Conservation (phyloP, 192 early-diverging fungal species). For the Fimicolochytrium jonesii region DNA sequence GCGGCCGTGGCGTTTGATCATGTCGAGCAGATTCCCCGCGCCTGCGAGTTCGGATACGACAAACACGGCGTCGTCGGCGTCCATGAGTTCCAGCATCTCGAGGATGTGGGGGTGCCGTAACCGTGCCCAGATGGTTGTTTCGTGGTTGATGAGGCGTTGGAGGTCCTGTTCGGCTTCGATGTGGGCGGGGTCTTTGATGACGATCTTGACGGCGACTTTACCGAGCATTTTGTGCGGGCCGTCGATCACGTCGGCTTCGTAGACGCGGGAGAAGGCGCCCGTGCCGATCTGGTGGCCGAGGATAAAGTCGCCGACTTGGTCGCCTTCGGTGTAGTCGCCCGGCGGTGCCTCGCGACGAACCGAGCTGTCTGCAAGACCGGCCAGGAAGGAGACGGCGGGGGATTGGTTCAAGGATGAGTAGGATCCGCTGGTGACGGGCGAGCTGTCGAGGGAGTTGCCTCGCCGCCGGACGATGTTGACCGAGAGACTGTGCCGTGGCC, state of each 20-base stretch:
- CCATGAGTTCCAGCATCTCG: slow-evolving; percentile 59
- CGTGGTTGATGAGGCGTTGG: slow-evolving; percentile 53
- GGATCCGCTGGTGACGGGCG: slow-evolving; percentile 25
- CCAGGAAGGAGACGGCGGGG: slow-evolving; percentile 23
- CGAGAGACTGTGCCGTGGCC: slow-evolving; percentile 23
- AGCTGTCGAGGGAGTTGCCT: slow-evolving; percentile 17
- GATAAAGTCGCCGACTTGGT: slow-evolving; percentile 68
- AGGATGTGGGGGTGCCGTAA: slow-evolving; percentile 69
- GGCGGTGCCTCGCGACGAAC: not conserved
- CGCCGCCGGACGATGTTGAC: slow-evolving; percentile 21
- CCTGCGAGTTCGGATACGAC: slow-evolving; percentile 68
- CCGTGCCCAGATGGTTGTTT: slow-evolving; percentile 63
- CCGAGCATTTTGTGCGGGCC: slow-evolving; percentile 22
- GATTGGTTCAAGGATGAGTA: slow-evolving; percentile 20
- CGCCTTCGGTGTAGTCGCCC: slow-evolving; percentile 58
- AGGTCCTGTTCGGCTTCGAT: slow-evolving; percentile 22
- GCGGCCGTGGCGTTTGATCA: slow-evolving; percentile 36
- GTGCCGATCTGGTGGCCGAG: slow-evolving; percentile 66
- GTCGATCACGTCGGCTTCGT: slow-evolving; percentile 57
- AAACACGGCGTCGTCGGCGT: slow-evolving; percentile 62
- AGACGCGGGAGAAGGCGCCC: slow-evolving; percentile 74
- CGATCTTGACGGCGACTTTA: slow-evolving; percentile 68
- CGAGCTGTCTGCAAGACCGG: slow-evolving; percentile 18
- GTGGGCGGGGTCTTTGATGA: slow-evolving; percentile 46
- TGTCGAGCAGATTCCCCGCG: slow-evolving; percentile 60